Evolutionary conservation across 208 protist species (phyloP).

Genomic region (Porcisia hertigi): DNA sequence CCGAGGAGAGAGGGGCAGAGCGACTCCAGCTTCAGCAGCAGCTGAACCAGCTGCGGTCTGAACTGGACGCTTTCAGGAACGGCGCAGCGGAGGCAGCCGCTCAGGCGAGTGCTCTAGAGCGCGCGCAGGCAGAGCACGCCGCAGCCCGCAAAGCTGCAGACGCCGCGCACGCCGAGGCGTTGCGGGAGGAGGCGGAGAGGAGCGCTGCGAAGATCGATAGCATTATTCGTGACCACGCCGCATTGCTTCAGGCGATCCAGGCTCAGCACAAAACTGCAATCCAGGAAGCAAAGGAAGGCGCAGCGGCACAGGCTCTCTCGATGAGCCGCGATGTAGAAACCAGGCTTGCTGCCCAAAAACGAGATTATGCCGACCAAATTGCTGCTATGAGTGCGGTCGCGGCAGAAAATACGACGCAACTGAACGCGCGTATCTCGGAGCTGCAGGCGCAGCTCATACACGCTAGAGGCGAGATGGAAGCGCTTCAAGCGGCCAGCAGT

Average conservation of each 20-base stretch:
- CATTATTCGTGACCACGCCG: conserved; percentile 17
- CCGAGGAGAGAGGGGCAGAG: conserved; percentile 21
- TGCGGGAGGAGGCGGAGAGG: conserved; percentile 16
- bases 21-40: conserved; percentile 33
- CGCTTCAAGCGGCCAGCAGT: conserved; percentile 13
- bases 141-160: conserved; percentile 10
- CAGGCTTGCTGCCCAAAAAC: conserved; percentile 14
- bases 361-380: conserved; percentile 11
- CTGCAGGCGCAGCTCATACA: conserved; percentile 28
- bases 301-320: not conserved
- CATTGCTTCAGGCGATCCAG: conserved; percentile 20
- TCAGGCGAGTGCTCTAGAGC: conserved; percentile 23
- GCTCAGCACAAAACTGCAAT: conserved; percentile 24
- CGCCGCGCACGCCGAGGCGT: conserved; percentile 15
- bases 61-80: conserved; percentile 21
- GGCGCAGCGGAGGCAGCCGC: conserved; percentile 10
- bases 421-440: conserved; percentile 20
- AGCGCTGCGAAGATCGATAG: conserved; percentile 11
- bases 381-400: conserved; percentile 12
- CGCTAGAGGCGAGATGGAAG: conserved; percentile 11
- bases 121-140: conserved; percentile 21
- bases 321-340: conserved; percentile 11
- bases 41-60: conserved; percentile 19
- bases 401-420: conserved; percentile 20
- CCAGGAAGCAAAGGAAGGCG: conserved; percentile 15